Evolutionary conservation across 2,329 filamentous ascomycete species (phyloP), one percentile per base, ranked within the genome.

Genomic region (Dothiorella sarmentorum): DNA sequence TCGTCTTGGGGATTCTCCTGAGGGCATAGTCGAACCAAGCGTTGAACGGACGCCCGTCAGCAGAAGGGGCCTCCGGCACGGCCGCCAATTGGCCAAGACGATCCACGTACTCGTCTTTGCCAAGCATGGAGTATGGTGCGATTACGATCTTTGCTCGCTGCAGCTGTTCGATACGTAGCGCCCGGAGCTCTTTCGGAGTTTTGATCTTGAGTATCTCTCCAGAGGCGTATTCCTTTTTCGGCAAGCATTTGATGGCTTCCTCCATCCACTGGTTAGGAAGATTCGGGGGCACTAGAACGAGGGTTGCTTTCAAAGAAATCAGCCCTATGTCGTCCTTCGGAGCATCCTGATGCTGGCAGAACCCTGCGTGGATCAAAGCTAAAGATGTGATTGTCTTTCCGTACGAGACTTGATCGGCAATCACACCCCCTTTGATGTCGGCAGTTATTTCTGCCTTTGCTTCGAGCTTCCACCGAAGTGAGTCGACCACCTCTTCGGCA

Each of bases 331-430:
- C 13, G 18, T 35, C 13, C 3, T 10, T 20, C 4, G 56, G 35
- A 15, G 68, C 61, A 18, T 10, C 61, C 40, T 45, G 60, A 10
- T 35, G 56, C 38, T 53, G 22, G 45, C 51, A 60, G 27, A 76
- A 75, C 43, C 80, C 75, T 3, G 72, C 68, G 33, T 82, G 75
- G 27, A 87, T 78, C 7, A 88, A 69, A 0, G 77, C 84, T 11
- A 88, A 74, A 2, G 79, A 80, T 0, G 82, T 80, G 1, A 84
- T 80, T 0, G 86, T 89, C 65, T 89, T 89, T 0, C 86, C 86
- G 65, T 85, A 88, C 0, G 83, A 85, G 31, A 87, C 84, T 43
- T 83, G 77, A 64, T 87, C 84, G 2, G 85, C 85, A 31, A 87
- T 74, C 17, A 88, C 76, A 4, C 85, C 86, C 11, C 86, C 85